Base-by-base conservation (phyloP, 495 filamentous ascomycete species). In the Hypoxylon fragiforme region DNA sequence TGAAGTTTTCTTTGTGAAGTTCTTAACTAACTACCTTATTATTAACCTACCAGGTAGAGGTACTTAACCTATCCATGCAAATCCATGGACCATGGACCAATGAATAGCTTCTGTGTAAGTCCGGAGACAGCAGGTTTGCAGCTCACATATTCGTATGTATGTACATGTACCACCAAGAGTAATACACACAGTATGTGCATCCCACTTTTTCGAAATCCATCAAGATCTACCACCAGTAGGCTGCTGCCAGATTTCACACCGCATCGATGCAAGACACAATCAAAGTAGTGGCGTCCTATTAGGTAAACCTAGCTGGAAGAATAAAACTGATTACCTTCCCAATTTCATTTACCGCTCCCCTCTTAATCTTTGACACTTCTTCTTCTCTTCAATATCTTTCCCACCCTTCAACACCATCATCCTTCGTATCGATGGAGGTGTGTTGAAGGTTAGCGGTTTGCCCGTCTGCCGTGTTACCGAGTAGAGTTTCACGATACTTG, bases 161-260 rank as follows among this genome's bases (percentile, higher is more conserved):
- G 9, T 4, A 9, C 9, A 28, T 9, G 4, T 28, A 9, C 24
- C 9, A 28, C 24, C 9, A 28, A 4, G 4, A 4, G 24, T 28
- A 4, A 28, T 28, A 4, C 9, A 28, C 24, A 28, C 24, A 28
- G 24, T 28, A 28, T 28, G 34, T 26, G 12, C 5, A 36, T 43
- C 18, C 56, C 56, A 50, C 57, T 54, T 55, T 55, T 54, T 20
- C 21, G 14, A 16, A 44, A 53, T 31, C 38, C 47, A 48, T n/a
- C 38, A 57, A 54, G 50, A 55, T 60, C 50, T 13, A 55, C 50
- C 42, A 32, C 57, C 57, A 60, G 57, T 60, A 46, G 55, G 45
- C 57, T 38, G 40, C 57, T 54, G 57, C 57, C 57, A 60, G 50
- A 54, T 60, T 60, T 60, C 57, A 54, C 56, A 60, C 57, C 50